Conservation (phyloP, 1,284 basidiomycete genomes). For the Schizopora paradoxa region DNA sequence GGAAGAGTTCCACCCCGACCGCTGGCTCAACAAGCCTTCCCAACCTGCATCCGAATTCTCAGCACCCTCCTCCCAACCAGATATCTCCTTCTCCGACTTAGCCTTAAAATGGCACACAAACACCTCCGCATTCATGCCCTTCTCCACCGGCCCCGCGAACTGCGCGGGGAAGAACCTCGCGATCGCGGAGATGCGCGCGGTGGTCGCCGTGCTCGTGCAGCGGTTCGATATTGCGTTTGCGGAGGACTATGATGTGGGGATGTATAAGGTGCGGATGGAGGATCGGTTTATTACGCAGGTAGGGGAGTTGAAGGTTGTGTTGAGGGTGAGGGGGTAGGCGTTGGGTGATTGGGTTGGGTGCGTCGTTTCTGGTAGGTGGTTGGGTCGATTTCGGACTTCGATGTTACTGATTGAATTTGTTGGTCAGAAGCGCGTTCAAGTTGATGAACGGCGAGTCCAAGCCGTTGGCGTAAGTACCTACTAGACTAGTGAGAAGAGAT, state of each 20-base stretch:
- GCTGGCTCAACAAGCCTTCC: conserved; percentile 30
- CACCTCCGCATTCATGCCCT: conserved; percentile 38
- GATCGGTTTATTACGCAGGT: conserved; percentile 28
- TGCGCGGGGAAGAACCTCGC: conserved; percentile 33
- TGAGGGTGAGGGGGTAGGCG: conserved; percentile 3
- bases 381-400: too few species aligned
- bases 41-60: background rate
- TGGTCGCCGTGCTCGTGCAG: conserved; percentile 28
- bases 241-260: conserved; percentile 6
- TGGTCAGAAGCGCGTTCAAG: too few species aligned
- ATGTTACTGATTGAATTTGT: too few species aligned
- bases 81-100: too few species aligned
- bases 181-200: conserved; percentile 27
- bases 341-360: too few species aligned
- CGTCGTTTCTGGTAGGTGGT: too few species aligned
- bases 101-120: conserved; percentile 2
- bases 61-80: background rate
- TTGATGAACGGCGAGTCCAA: too few species aligned
- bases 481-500: too few species aligned
- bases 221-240: conserved; percentile 23
- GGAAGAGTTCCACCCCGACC: conserved; percentile 37
- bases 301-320: conserved; percentile 4
- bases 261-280: conserved; percentile 21
- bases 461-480: too few species aligned
- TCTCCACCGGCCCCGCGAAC: conserved; percentile 30